These are phyloP conservation scores for Scopulariopsis brevicaulis DNA, from an alignment of 2,329 filamentous ascomycete genomes.

Conservation along the genomic window DNA sequence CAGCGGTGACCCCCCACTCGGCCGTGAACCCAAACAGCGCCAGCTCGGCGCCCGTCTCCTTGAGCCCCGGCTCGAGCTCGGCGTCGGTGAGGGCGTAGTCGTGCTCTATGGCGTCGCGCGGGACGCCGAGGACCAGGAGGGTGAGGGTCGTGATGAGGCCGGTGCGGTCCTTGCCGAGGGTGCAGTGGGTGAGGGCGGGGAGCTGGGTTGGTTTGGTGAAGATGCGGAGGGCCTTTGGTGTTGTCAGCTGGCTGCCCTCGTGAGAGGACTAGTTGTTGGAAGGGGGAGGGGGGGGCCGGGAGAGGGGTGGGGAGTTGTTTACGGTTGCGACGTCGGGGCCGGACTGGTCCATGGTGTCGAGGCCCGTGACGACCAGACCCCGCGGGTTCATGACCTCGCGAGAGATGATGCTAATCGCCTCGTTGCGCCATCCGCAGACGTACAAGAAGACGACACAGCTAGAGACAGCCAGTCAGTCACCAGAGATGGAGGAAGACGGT, in stretches of 20 bases:
- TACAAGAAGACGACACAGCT: slow-evolving; percentile 43
- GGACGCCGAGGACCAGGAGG: slow-evolving; percentile 50
- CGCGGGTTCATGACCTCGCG: slow-evolving; percentile 59
- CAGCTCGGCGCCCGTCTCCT: slow-evolving; percentile 57
- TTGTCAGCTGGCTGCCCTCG: neutral
- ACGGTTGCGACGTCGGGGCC: slow-evolving; percentile 45
- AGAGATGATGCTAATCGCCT: slow-evolving; percentile 60
- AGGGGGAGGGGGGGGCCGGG: slow-evolving; percentile 1
- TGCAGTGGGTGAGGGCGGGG: slow-evolving; percentile 70
- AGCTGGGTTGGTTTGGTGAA: slow-evolving; percentile 27
- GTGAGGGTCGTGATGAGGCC: slow-evolving; percentile 60
- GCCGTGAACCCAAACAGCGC: slow-evolving; percentile 57
- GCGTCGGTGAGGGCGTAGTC: slow-evolving; percentile 62
- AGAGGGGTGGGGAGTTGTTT: neutral
- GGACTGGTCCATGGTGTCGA: slow-evolving; percentile 59
- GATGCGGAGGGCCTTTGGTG: slow-evolving; percentile 14
- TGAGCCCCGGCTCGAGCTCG: slow-evolving; percentile 47
- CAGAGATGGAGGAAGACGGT: slow-evolving; percentile 42
- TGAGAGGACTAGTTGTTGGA: neutral
- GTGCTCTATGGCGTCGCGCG: slow-evolving; percentile 46
- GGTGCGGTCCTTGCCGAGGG: slow-evolving; percentile 73
- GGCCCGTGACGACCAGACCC: slow-evolving; percentile 59
- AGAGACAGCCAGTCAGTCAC: slow-evolving; percentile 18
- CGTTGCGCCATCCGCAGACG: slow-evolving; percentile 52
- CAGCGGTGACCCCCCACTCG: slow-evolving; percentile 59